Evolutionary conservation across 2,329 filamentous ascomycete genomes (phyloP), one percentile per base, ranked within the genome.

Genomic region (Penicillium hordei): DNA sequence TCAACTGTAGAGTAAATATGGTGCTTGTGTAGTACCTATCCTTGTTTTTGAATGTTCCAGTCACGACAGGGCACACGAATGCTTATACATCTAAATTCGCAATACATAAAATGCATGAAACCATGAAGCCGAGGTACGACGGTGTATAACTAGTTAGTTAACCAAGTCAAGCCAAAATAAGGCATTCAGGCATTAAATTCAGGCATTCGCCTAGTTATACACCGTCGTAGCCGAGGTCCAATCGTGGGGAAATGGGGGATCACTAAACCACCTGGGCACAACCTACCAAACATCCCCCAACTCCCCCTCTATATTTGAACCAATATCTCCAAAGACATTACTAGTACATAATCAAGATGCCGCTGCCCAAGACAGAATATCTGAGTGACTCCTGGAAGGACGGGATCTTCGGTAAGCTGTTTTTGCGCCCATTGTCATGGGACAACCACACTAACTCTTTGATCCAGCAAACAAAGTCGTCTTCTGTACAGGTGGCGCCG

Each of bases 401-500:
- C 76, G 90, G 88, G 63, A 88, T 97, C 62, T 96, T 97, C 73
- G 84, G 91, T 94, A 76, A 64, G 82, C 12, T 34, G 27, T 27
- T 48, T 23, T 23, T 3, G 21, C 21, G 21, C 21, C 3, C 23
- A 25, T 9, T 33, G 34, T 27, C 12, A 25, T 3, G 21, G 21
- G 21, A 23, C 21, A 23, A 21, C 3, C 48, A 31, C 29, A 31
- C 38, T 60, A 40, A 51, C 61, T 64, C 21, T 61, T 64, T 12
- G 56, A 61, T 53, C 15, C 68, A 95, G 91, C 88, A 62, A 87
- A 88, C 72, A 93, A 94, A 70, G 93, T 97, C 44, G 85, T 93
- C 65, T 96, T 97, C 77, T 95, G 95, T 70, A 99, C 94, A 4
- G 94, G 94, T 58, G 94, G 94, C 52, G 92, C 92, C 5, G 93